Conservation (phyloP, 2,329 filamentous ascomycete genomes). For the Shiraia bambusicola region DNA sequence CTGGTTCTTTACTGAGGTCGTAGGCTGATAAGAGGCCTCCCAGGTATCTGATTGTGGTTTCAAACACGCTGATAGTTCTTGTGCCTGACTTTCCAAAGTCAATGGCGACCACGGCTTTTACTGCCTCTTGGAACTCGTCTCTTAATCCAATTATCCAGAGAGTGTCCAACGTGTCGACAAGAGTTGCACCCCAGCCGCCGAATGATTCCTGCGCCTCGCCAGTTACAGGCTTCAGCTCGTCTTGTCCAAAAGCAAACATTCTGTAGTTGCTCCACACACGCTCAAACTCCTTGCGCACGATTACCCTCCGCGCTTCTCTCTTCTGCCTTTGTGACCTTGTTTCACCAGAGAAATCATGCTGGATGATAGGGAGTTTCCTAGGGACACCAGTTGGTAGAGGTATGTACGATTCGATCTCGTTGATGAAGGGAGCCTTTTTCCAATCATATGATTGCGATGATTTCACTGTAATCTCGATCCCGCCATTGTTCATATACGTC, state of each 20-base stretch:
- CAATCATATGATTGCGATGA: slow-evolving; percentile 41
- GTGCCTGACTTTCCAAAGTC: slow-evolving; percentile 47
- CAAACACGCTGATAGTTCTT: slow-evolving; percentile 52
- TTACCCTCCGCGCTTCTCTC: slow-evolving; percentile 36
- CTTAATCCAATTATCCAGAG: slow-evolving; percentile 54
- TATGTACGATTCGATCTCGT: slow-evolving; percentile 40
- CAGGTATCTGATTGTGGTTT: slow-evolving; percentile 51
- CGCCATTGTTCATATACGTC: slow-evolving; percentile 36
- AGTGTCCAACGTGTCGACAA: slow-evolving; percentile 51
- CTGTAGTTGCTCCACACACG: slow-evolving; percentile 49
- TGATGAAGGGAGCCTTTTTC: slow-evolving; percentile 45
- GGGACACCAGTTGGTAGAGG: slow-evolving; percentile 43
- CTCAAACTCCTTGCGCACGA: slow-evolving; percentile 47
- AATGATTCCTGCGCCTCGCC: slow-evolving; percentile 45
- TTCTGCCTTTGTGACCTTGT: slow-evolving; percentile 22
- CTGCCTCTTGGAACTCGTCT: slow-evolving; percentile 51
- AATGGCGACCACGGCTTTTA: slow-evolving; percentile 47
- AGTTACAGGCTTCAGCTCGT: slow-evolving; percentile 49
- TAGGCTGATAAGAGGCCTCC: slow-evolving; percentile 43
- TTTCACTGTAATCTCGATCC: slow-evolving; percentile 15
- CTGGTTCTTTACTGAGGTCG: slow-evolving; percentile 38
- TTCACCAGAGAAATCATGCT: slow-evolving; percentile 44
- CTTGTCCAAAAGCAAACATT: slow-evolving; percentile 48
- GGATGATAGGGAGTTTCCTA: slow-evolving; percentile 44
- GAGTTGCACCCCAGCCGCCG: slow-evolving; percentile 52